phyloP scores from a whole-genome alignment of 768 basidiomycete species.

The Suillus brevipes region DNA sequence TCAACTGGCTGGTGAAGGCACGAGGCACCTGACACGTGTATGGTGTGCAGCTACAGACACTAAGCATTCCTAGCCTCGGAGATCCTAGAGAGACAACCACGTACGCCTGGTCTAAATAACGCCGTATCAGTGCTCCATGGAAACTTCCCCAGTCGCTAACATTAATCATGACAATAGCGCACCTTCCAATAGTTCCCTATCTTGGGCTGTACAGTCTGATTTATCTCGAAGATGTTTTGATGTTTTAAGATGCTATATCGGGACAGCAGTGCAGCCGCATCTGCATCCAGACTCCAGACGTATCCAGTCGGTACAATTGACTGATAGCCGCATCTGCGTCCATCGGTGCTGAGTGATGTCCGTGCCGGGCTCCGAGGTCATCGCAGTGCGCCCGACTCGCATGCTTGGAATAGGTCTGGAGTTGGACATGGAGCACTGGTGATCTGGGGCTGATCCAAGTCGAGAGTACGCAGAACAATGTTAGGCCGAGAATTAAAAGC shows the following conservation, averaged over 20 bases:
- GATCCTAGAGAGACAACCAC: background rate
- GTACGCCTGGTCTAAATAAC: background rate
- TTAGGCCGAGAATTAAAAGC: background rate
- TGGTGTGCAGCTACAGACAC: background rate
- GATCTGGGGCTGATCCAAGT: background rate
- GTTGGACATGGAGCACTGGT: background rate
- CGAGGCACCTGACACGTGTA: background rate
- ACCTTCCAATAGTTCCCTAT: constrained; percentile 1
- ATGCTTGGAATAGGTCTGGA: background rate
- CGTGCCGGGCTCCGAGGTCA: background rate
- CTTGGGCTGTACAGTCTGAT: background rate
- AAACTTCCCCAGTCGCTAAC: background rate
- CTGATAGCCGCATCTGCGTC: background rate
- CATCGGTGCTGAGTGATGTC: background rate
- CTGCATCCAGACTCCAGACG: background rate
- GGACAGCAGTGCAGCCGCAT: background rate
- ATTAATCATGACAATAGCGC: constrained; percentile 1
- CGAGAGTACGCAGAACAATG: background rate
- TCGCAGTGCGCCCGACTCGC: background rate
- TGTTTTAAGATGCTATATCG: constrained; percentile 9
- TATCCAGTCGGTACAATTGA: background rate
- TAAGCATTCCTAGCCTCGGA: background rate
- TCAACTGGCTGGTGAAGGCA: background rate
- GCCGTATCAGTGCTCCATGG: background rate
- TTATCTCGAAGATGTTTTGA: constrained; percentile 24